Evolutionary conservation across 2,329 filamentous ascomycete species (phyloP).

Genomic region (Magnaporthiopsis incrustans): DNA sequence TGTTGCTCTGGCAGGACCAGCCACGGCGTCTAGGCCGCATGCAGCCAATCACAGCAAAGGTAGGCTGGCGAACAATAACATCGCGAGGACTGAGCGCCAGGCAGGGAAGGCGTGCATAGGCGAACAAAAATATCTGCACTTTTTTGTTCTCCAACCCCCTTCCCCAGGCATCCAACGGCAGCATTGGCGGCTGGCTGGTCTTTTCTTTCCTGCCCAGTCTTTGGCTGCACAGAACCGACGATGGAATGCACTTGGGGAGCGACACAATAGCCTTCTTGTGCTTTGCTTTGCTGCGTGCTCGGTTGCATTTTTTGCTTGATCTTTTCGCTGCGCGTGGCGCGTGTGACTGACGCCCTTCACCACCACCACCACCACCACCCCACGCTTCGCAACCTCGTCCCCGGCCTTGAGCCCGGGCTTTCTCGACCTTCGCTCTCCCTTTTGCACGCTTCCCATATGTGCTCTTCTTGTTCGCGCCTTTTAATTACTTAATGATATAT

Average conservation of each 20-base stretch:
- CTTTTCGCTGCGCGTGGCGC: neutral
- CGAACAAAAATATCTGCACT: neutral
- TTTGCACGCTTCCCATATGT: neutral
- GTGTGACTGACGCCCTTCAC: neutral
- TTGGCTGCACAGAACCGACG: neutral
- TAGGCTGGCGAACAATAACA: conserved; percentile 28
- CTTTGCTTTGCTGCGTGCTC: neutral
- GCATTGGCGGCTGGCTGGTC: neutral
- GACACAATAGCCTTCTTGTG: neutral
- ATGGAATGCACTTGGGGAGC: neutral
- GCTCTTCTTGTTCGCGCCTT: neutral
- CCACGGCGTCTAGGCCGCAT: conserved; percentile 12
- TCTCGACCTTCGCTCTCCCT: neutral
- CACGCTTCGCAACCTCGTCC: neutral
- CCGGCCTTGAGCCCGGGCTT: neutral
- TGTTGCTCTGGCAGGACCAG: conserved; percentile 29
- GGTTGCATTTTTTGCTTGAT: neutral
- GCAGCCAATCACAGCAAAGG: conserved; percentile 27
- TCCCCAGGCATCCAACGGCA: neutral
- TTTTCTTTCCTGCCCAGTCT: neutral
- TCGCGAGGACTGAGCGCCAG: conserved; percentile 20
- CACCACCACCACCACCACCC: neutral
- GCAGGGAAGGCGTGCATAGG: conserved; percentile 6
- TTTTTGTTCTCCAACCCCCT: neutral
- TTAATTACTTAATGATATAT: neutral